Evolutionary conservation across 768 basidiomycete genomes (phyloP).

Genomic region (Rhodosporidiobolus odoratus): DNA sequence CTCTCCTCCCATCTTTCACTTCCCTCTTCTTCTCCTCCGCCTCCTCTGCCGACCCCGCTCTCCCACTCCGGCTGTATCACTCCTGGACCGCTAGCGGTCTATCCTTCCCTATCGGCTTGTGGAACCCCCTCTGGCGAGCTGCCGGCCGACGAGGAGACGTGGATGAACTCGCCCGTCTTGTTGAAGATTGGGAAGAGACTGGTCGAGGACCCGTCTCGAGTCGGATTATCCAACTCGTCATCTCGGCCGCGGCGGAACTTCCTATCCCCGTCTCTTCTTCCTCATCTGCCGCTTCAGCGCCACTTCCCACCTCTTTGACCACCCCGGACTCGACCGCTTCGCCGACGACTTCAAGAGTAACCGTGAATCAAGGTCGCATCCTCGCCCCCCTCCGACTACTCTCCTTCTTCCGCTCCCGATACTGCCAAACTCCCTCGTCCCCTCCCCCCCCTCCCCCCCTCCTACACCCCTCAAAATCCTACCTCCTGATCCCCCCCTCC

Average conservation of each 20-base stretch:
- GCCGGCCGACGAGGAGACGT: slow-evolving; percentile 1
- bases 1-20: slow-evolving; percentile 5
- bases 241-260: neutral
- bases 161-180: slow-evolving; percentile 17
- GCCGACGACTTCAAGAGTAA: no score
- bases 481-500: slow-evolving; percentile 13
- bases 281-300: neutral
- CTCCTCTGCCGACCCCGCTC: neutral
- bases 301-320: neutral
- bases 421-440: neutral
- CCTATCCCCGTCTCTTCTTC: neutral
- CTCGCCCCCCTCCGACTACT: neutral
- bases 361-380: slow-evolving; percentile 1
- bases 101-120: slow-evolving; percentile 21
- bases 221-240: slow-evolving; percentile 18
- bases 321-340: neutral
- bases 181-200: slow-evolving; percentile 30
- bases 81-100: slow-evolving; percentile 28
- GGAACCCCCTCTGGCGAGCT: slow-evolving; percentile 15
- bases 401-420: slow-evolving; percentile 19
- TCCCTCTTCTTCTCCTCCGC: slow-evolving; percentile 22
- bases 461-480: slow-evolving; percentile 9
- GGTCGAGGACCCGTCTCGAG: neutral
- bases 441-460: neutral
- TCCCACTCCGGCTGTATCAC: slow-evolving; percentile 21